These are phyloP conservation scores for Ophiocordyceps camponoti-leonardi DNA, from an alignment of 2,329 filamentous ascomycete genomes.

Conservation along the genomic window DNA sequence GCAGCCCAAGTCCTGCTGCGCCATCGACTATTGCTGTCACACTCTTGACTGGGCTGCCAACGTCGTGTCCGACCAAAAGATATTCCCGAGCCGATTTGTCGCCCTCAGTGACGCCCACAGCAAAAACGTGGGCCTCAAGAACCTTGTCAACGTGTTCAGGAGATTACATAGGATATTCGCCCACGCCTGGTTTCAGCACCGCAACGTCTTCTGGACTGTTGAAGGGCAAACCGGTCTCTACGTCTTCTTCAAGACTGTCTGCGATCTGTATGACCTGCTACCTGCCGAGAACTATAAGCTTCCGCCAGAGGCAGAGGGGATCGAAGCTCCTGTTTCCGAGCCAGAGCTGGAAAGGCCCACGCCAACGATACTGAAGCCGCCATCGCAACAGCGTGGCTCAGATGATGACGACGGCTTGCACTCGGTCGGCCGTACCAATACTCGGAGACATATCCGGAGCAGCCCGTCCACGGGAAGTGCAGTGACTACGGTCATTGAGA, in stretches of 20 bases:
- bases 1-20: slow-evolving; percentile 89
- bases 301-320: slow-evolving; percentile 77
- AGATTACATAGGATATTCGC: slow-evolving; percentile 93
- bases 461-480: slow-evolving; percentile 64
- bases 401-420: slow-evolving; percentile 35
- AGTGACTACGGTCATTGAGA: slow-evolving; percentile 68
- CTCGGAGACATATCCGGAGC: slow-evolving; percentile 64
- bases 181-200: slow-evolving; percentile 96
- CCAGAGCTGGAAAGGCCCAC: slow-evolving; percentile 22
- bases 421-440: slow-evolving; percentile 46
- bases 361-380: slow-evolving; percentile 19
- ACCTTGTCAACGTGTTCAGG: slow-evolving; percentile 87
- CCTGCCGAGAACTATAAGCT: slow-evolving; percentile 93
- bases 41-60: slow-evolving; percentile 97
- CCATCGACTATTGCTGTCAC: slow-evolving; percentile 98
- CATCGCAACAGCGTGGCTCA: slow-evolving; percentile 10
- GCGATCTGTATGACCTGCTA: slow-evolving; percentile 77
- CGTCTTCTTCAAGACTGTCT: slow-evolving; percentile 92
- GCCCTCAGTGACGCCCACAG: slow-evolving; percentile 37
- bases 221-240: slow-evolving; percentile 86
- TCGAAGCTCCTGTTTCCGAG: slow-evolving; percentile 33
- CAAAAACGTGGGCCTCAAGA: slow-evolving; percentile 52
- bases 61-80: slow-evolving; percentile 82
- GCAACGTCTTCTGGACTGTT: slow-evolving; percentile 86
- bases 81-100: slow-evolving; percentile 75